Evolutionary conservation across 1,284 basidiomycete genomes (phyloP), one percentile per base, ranked within the genome.

Genomic region (Cryptococcus sp.): DNA sequence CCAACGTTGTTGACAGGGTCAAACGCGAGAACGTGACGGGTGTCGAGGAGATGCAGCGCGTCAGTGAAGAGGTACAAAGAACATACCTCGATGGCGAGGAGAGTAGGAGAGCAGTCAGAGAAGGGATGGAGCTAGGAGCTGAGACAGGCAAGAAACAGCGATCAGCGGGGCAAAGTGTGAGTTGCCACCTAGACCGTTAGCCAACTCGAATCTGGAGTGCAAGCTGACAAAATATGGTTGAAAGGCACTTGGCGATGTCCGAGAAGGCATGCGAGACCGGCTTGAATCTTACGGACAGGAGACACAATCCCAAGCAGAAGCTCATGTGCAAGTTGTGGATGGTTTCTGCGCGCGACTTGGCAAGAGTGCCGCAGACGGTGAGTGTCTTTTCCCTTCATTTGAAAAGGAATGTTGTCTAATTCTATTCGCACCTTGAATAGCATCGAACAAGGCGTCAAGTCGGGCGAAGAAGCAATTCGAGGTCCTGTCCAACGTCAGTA

Each of bases 1-100:
- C 82, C 20, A 82, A 85, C 15, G 83, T 85, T 0, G 81, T 91
- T 50, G 78, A 77, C 1, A 73, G 78, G 26, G 79, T 89, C 38
- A 82, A 84, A 56, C 76, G 80, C 22, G 84, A 81, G 47, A 89
- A 89, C 65, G 74, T 77, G 4, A 75, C 81, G 48, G 84, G 83
- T 0, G 82, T 86, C 58, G 80, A 81, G 13, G 54, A 54, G 38
- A 62, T 74, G 66, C 47, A 57, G 6, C 6, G 5, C 3, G 67
- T 62, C 46, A 37, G 23, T 5, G 49, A 29, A 3, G 41, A 57
- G 16, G 55, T 56, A 5, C 45, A 52, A 16, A 43, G 29, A 3
- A 50, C 40, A 22, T 56, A 55, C 46, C 52, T 44, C 6, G 57
- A 55, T 19, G 45, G 59, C 1, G 53, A 55, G 23, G 39, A 23